These are phyloP conservation scores for Puccinia brachypodii DNA, from an alignment of 1,284 basidiomycete species.

Conservation along the genomic window DNA sequence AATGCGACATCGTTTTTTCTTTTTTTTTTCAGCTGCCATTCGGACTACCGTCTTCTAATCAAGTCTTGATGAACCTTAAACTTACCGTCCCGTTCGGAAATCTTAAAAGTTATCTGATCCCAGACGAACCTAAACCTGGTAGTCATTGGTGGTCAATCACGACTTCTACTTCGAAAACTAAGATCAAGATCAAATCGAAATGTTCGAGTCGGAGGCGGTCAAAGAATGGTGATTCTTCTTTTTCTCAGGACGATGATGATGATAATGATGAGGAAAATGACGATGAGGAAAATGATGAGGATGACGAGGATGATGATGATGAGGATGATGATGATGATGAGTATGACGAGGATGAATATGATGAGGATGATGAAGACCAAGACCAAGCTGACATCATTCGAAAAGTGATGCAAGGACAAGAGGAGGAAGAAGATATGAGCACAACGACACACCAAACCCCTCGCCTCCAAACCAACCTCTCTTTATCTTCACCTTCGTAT, in stretches of 20 bases:
- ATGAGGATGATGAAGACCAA: not conserved
- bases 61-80: constrained; percentile 19
- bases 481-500: too few relatives aligned
- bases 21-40: constrained; percentile 20
- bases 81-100: constrained; percentile 19
- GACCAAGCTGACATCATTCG: not conserved
- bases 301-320: not conserved
- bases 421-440: too few relatives aligned
- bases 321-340: not conserved
- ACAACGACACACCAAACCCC: too few relatives aligned
- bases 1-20: not conserved
- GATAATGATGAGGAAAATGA: not conserved
- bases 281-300: not conserved
- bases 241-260: not conserved
- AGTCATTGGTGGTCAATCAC: not conserved
- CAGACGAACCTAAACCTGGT: constrained; percentile 4
- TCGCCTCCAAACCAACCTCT: too few relatives aligned
- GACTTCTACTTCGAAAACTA: too few relatives aligned
- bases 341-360: too few relatives aligned
- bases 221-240: not conserved
- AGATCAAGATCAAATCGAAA: too few relatives aligned
- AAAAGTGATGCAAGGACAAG: too few relatives aligned
- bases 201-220: not conserved
- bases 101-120: constrained; percentile 20
- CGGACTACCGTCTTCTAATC: constrained; percentile 7